phyloP scores from a whole-genome alignment of 2,329 filamentous ascomycete species.

The Paracoccidioides brasiliensis region DNA sequence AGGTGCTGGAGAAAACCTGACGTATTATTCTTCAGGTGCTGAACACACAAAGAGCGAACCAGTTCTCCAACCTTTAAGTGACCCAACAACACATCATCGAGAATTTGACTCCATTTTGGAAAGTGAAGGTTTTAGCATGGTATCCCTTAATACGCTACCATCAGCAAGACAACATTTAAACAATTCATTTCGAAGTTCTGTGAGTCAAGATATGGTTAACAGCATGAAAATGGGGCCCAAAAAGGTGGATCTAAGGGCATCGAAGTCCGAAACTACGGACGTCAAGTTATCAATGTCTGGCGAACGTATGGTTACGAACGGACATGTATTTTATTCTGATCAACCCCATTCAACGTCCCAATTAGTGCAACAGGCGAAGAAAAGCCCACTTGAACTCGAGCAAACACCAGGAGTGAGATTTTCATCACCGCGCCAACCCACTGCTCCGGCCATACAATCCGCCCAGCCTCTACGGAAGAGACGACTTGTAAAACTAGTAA shows the following conservation, averaged over 20 bases:
- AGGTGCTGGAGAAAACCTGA: constrained; percentile 14
- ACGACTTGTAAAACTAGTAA: constrained; percentile 19
- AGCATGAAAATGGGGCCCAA: constrained; percentile 8
- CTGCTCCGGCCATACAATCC: constrained; percentile 8
- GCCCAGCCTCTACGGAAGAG: constrained; percentile 9
- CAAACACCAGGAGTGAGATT: not conserved
- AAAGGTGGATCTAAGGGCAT: not conserved
- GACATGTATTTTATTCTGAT: not conserved
- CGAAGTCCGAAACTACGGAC: constrained; percentile 3
- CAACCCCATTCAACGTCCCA: not conserved
- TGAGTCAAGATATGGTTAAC: not conserved
- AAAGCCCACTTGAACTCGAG: not conserved
- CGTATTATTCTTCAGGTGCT: not conserved
- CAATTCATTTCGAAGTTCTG: constrained; percentile 15
- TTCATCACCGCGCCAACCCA: constrained; percentile 9
- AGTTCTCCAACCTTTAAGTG: constrained; percentile 7
- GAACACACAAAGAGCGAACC: not conserved
- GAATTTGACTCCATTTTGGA: constrained; percentile 44
- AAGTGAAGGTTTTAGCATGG: constrained; percentile 46
- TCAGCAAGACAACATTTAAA: constrained; percentile 34
- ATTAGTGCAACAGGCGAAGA: not conserved
- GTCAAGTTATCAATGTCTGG: not conserved
- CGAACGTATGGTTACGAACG: not conserved
- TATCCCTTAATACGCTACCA: constrained; percentile 41
- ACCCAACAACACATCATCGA: constrained; percentile 30